Evolutionary conservation across 805 yeast species (phyloP).

Genomic region (Cyberlindnera xylosilytica): DNA sequence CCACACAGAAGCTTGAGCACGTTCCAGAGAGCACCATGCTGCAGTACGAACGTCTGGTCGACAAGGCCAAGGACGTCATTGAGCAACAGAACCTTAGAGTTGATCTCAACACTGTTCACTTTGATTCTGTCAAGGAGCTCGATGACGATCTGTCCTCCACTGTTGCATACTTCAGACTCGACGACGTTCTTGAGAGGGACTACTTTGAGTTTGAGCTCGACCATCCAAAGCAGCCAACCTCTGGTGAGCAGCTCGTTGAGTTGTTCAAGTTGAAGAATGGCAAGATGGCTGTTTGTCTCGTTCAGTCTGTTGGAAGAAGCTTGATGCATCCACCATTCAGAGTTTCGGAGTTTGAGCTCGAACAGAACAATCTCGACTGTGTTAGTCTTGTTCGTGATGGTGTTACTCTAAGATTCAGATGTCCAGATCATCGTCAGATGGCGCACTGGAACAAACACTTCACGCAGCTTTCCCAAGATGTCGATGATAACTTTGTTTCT

Average conservation of each 20-base stretch:
- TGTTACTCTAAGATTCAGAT: slow-evolving; percentile 14
- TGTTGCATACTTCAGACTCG: slow-evolving; percentile 18
- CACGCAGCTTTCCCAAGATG: slow-evolving; percentile 5
- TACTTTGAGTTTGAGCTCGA: slow-evolving; percentile 22
- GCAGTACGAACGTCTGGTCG: slow-evolving; percentile 9
- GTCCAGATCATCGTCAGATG: slow-evolving; percentile 26
- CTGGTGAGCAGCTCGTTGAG: slow-evolving; percentile 17
- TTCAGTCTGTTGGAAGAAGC: slow-evolving; percentile 24
- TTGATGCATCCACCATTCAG: slow-evolving; percentile 25
- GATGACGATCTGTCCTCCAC: slow-evolving; percentile 6
- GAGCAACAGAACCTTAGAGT: slow-evolving; percentile 21
- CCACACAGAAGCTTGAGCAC: slow-evolving; percentile 7
- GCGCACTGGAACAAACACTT: slow-evolving; percentile 21
- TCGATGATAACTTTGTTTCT: slow-evolving; percentile 2
- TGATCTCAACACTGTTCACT: slow-evolving; percentile 20
- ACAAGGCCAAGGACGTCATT: slow-evolving; percentile 20
- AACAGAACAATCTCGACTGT: slow-evolving; percentile 12
- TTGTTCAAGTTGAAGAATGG: slow-evolving; percentile 18
- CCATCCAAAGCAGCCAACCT: slow-evolving; percentile 7
- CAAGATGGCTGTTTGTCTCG: slow-evolving; percentile 22
- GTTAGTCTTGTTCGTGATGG: slow-evolving; percentile 4
- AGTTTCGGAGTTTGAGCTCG: slow-evolving; percentile 13
- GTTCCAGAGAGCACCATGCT: slow-evolving; percentile 3
- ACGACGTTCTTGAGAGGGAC: slow-evolving; percentile 23
- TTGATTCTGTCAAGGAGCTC: slow-evolving; percentile 19